phyloP scores from a whole-genome alignment of 2,329 filamentous ascomycete genomes.

The Arthrobotrys entomopaga region DNA sequence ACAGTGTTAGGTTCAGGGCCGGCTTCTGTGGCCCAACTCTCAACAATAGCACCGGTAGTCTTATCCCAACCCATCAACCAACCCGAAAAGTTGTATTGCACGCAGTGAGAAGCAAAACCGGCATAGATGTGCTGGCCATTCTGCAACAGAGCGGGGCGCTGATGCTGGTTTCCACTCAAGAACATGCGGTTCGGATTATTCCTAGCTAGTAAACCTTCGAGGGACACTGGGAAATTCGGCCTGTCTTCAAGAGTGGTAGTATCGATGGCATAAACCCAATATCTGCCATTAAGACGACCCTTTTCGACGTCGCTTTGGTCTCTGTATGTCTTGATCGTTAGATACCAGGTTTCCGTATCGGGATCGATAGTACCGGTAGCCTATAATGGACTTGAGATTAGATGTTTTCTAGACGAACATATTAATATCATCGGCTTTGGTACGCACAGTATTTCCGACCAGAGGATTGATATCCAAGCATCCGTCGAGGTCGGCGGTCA shows the following conservation, averaged over 20 bases:
- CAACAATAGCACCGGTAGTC: conserved; percentile 64
- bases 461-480: conserved; percentile 66
- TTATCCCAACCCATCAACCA: conserved; percentile 67
- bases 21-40: conserved; percentile 64
- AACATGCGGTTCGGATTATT: conserved; percentile 66
- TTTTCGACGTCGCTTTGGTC: conserved; percentile 62
- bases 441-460: conserved; percentile 63
- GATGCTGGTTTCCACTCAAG: conserved; percentile 66
- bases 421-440: neutral
- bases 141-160: conserved; percentile 65
- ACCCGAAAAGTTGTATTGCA: conserved; percentile 67
- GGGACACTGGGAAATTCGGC: conserved; percentile 63
- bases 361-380: conserved; percentile 68
- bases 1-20: conserved; percentile 63
- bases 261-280: conserved; percentile 65
- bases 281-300: conserved; percentile 63
- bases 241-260: conserved; percentile 64
- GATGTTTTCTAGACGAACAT: neutral
- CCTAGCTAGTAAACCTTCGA: conserved; percentile 64
- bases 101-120: conserved; percentile 67
- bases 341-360: conserved; percentile 65
- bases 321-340: conserved; percentile 66
- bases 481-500: conserved; percentile 64
- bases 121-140: conserved; percentile 66
- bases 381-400: conserved; percentile 22